Percentiles rank a stretch among this genome's conserved stretches.
phyloP scores from a whole-genome alignment of 2,329 filamentous ascomycete species.

The Nakataea oryzae region DNA sequence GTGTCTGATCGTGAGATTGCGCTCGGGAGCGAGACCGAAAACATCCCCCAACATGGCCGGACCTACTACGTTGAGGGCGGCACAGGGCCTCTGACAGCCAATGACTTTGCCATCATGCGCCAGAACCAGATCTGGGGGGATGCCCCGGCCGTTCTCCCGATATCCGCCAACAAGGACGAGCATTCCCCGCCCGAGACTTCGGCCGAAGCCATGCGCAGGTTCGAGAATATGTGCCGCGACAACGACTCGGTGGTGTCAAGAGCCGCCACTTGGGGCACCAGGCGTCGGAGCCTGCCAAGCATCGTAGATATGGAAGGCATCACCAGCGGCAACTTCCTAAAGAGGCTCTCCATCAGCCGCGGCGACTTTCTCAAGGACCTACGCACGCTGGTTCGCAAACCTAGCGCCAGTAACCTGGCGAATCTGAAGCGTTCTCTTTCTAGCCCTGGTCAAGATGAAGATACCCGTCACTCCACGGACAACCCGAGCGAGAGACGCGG shows the following conservation, averaged over 20 bases:
- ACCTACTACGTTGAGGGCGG: slow-evolving; percentile 33
- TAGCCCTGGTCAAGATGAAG: slow-evolving; percentile 22
- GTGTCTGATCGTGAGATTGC: slow-evolving; percentile 31
- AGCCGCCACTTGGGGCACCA: slow-evolving; percentile 61
- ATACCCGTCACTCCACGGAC: slow-evolving; percentile 14
- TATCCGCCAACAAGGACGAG: slow-evolving; percentile 20
- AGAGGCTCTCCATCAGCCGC: slow-evolving; percentile 46
- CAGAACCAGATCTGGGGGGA: slow-evolving; percentile 37
- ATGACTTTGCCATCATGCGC: slow-evolving; percentile 40
- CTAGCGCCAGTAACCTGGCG: slow-evolving; percentile 27
- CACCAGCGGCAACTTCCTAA: slow-evolving; percentile 50
- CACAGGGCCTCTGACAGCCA: slow-evolving; percentile 27
- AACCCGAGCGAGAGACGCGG: slow-evolving; percentile 21
- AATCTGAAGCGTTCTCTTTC: slow-evolving; percentile 35
- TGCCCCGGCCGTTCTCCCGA: slow-evolving; percentile 33
- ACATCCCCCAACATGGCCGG: slow-evolving; percentile 35
- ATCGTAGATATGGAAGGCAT: slow-evolving; percentile 48
- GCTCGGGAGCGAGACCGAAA: slow-evolving; percentile 36
- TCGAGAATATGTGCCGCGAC: slow-evolving; percentile 40
- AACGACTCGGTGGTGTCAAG: slow-evolving; percentile 49
- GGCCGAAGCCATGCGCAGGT: slow-evolving; percentile 41
- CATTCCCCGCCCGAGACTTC: slow-evolving; percentile 38
- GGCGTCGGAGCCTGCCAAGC: slow-evolving; percentile 53
- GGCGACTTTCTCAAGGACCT: slow-evolving; percentile 40
- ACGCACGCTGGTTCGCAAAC: slow-evolving; percentile 37